phyloP scores from a whole-genome alignment of 2,329 filamentous ascomycete genomes.

The Ascocoryne sarcoides region DNA sequence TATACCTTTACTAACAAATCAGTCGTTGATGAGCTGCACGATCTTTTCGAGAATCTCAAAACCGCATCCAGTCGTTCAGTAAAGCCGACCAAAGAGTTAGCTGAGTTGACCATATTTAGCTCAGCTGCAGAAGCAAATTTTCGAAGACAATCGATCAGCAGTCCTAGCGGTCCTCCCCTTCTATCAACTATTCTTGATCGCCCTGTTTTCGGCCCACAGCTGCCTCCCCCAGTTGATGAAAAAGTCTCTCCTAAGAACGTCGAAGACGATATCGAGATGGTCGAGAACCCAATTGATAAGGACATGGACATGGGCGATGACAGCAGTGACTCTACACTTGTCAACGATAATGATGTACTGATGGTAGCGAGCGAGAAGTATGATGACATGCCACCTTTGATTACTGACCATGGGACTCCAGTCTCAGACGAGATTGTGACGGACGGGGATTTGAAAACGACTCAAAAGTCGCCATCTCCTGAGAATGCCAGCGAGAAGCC shows the following conservation, averaged over 20 bases:
- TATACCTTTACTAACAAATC: no score
- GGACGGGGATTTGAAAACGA: conserved; percentile 1
- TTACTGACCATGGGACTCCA: neutral
- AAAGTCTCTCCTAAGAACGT: conserved; percentile 4
- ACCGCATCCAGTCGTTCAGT: conserved; percentile 53
- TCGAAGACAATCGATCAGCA: conserved; percentile 37
- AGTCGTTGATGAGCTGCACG: conserved; percentile 69
- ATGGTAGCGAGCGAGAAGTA: neutral
- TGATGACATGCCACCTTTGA: neutral
- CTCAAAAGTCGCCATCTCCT: conserved; percentile 11
- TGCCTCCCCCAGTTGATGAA: conserved; percentile 6
- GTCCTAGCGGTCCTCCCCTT: conserved; percentile 26
- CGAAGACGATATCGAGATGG: conserved; percentile 28
- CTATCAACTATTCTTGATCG: conserved; percentile 15
- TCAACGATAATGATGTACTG: conserved; percentile 25
- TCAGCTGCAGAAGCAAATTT: conserved; percentile 44
- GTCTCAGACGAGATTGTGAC: neutral
- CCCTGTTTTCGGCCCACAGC: conserved; percentile 24
- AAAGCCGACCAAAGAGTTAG: conserved; percentile 66
- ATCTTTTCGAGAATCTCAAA: conserved; percentile 63
- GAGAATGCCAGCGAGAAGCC: no score
- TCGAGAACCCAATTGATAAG: conserved; percentile 22
- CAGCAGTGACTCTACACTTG: conserved; percentile 32
- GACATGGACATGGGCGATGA: conserved; percentile 21
- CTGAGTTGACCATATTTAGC: conserved; percentile 66